Conservation (phyloP, 495 filamentous ascomycete species). For the Penicillium dipodomyicola region DNA sequence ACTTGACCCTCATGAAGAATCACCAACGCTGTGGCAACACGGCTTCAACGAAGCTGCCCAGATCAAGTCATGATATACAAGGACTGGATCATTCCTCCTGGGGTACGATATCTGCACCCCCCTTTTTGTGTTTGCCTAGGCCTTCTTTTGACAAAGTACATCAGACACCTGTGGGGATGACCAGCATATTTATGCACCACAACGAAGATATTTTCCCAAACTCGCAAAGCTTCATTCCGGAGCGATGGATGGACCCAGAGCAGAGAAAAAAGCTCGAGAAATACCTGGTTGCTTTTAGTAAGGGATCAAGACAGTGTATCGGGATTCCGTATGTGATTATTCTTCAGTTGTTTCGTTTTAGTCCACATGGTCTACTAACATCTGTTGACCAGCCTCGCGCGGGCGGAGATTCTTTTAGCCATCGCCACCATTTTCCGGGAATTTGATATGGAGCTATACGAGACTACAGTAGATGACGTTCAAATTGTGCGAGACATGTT, state of each 20-base stretch:
- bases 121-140: background rate
- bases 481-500: conserved; percentile 24
- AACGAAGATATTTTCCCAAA: conserved; percentile 43
- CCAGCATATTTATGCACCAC: conserved; percentile 38
- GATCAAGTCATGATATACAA: conserved; percentile 35
- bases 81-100: conserved; percentile 48
- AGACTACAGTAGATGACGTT: conserved; percentile 38
- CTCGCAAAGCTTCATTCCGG: conserved; percentile 39
- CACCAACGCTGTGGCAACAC: conserved; percentile 32
- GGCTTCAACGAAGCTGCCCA: conserved; percentile 36
- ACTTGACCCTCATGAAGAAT: conserved; percentile 16
- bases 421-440: conserved; percentile 28
- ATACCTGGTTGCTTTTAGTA: conserved; percentile 49
- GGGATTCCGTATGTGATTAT: conserved; percentile 42
- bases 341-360: background rate
- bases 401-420: conserved; percentile 34
- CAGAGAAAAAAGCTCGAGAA: conserved; percentile 38
- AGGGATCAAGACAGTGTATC: conserved; percentile 49
- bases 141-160: background rate
- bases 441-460: conserved; percentile 36
- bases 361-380: background rate
- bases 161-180: conserved; percentile 45
- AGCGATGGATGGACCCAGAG: conserved; percentile 40
- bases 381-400: conserved; percentile 27
- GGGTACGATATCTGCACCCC: conserved; percentile 17